A percentile compares a stretch with the other conserved stretches of the same genome.
Conservation (phyloP, 306 rosid species). For the Pterocarpus santalinus region DNA sequence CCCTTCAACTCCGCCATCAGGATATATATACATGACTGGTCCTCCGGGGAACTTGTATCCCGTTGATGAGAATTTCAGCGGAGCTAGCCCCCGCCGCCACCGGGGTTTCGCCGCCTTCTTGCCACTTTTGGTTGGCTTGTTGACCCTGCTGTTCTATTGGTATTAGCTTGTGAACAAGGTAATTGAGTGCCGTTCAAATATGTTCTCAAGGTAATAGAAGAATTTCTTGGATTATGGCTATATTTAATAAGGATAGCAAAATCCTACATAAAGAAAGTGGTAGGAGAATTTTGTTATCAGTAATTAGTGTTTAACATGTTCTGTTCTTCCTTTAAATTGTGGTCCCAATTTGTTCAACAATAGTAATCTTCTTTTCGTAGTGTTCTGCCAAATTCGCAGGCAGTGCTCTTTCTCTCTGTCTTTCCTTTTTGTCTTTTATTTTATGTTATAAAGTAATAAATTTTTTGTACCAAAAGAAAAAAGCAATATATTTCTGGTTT, state of each 20-base stretch:
- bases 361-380: not conserved
- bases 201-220: not conserved
- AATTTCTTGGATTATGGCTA: slow-evolving; percentile 31
- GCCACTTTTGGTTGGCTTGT: slow-evolving; percentile 37
- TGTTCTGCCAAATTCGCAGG: not conserved
- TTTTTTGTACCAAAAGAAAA: not conserved
- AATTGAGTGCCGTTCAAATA: not conserved
- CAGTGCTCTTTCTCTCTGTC: not conserved
- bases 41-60: slow-evolving; percentile 59
- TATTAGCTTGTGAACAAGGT: not conserved
- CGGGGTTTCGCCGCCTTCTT: slow-evolving; percentile 16
- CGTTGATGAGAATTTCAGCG: slow-evolving; percentile 44
- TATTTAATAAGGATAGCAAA: not conserved
- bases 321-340: slow-evolving; percentile 33
- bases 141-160: slow-evolving; percentile 41
- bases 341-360: slow-evolving; percentile 33
- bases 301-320: slow-evolving; percentile 17
- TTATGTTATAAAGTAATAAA: not conserved
- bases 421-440: not conserved
- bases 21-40: slow-evolving; percentile 45
- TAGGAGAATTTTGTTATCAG: slow-evolving; percentile 27
- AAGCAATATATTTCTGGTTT: not conserved
- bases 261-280: slow-evolving; percentile 20
- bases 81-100: slow-evolving; percentile 14
- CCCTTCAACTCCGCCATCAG: slow-evolving; percentile 51